Evolutionary conservation across 2,329 filamentous ascomycete genomes (phyloP), one percentile per base, ranked within the genome.

Genomic region (Fusarium sp.): DNA sequence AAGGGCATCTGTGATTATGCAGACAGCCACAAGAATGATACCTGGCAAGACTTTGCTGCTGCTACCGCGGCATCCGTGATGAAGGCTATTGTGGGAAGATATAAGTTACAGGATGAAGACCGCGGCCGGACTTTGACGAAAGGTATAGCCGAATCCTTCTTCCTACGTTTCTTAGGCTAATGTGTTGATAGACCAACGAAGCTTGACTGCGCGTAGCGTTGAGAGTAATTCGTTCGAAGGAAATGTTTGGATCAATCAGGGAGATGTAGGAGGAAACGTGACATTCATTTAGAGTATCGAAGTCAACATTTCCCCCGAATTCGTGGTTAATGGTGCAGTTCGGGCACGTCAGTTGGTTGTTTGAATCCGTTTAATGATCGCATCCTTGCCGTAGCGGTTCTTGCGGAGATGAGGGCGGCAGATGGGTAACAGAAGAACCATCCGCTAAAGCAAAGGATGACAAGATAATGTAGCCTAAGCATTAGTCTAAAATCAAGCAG

Each of bases 1-100:
- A 80, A 80, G 0, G 64, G 64, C 1, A 53, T 56, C 2, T 65
- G 24, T 2, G 18, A 59, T 16, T 67, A 67, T 8, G 64, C 61
- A 1, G 64, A 67, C 13, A 38, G 44, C 22, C 61, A 67, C 11
- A 65, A 55, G 8, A 24, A 53, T 1, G 32, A 60, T 5, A 13
- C 1, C 0, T 67, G 64, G 64, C 41, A 61, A 11, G n/a, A 43
- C 8, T 67, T 52, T 45, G 62, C 62, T 6, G 43, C 64, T 1
- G 56, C 62, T 3, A 53, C 62, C 4, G 64, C 56, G 1, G 62
- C 64, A 4, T 52, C 56, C 4, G 56, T 54, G 8, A 11, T 51
- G 0, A 67, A 45, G 46, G 62, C 56, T 0, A 43, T 67, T 2
- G 46, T 67, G 2, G 24, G 10, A 1, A n/a, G 13, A 7, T 66